Evolutionary conservation across 2,329 filamentous ascomycete genomes (phyloP).

Genomic region (Coleophoma cylindrospora): DNA sequence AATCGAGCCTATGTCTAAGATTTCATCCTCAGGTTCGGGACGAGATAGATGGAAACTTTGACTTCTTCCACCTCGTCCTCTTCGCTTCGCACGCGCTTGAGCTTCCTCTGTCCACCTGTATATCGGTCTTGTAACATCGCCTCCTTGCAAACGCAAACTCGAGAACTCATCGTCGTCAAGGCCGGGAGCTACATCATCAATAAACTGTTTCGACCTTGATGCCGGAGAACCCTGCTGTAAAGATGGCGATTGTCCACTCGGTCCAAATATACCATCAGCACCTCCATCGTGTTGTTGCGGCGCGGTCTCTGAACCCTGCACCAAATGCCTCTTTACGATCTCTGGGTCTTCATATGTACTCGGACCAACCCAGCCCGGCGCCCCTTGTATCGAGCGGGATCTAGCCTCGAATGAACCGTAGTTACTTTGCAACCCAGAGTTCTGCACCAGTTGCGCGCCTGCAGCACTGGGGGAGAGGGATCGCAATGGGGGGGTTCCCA

Average conservation of each 20-base stretch:
- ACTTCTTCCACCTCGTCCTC: constrained; percentile 65
- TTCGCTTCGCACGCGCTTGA: constrained; percentile 55
- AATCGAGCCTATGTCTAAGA: constrained; percentile 82
- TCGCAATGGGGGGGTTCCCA: constrained; percentile 58
- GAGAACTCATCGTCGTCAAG: constrained; percentile 79
- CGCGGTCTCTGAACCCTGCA: constrained; percentile 59
- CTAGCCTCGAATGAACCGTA: constrained; percentile 83
- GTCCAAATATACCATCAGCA: constrained; percentile 15
- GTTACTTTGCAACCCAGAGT: constrained; percentile 55
- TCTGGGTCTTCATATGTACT: constrained; percentile 82
- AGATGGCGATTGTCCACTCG: constrained; percentile 26
- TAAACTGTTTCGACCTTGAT: constrained; percentile 24
- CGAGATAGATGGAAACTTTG: constrained; percentile 80
- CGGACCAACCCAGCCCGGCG: constrained; percentile 37
- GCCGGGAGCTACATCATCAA: constrained; percentile 26
- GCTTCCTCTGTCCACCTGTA: constrained; percentile 96
- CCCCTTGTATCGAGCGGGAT: constrained; percentile 39
- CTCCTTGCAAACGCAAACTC: constrained; percentile 86
- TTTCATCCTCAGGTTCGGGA: constrained; percentile 73
- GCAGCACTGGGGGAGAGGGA: constrained; percentile 52
- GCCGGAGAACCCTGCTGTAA: constrained; percentile 29
- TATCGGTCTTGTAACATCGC: constrained; percentile 89
- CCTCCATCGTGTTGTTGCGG: constrained; percentile 9
- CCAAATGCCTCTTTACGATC: constrained; percentile 83
- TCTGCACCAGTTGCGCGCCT: constrained; percentile 27